Percentiles rank a stretch among this genome's conserved stretches.
phyloP scores from a whole-genome alignment of 305 asterid species.

The Rubia peregrina region DNA sequence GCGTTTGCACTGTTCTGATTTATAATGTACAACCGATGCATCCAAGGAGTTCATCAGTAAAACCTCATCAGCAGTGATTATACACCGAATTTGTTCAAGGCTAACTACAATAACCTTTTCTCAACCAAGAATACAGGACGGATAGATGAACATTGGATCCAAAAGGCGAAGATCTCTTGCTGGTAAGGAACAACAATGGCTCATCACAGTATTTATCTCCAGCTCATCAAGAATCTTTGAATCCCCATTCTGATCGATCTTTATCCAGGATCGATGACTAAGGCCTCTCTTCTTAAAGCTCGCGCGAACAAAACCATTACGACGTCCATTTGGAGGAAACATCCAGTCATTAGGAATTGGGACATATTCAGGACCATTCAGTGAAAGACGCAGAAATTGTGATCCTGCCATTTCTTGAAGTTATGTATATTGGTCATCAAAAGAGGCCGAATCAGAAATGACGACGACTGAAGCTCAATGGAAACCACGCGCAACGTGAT shows the following conservation, averaged over 20 bases:
- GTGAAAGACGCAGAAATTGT: too few relatives aligned
- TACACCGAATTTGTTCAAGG: slow-evolving; percentile 91
- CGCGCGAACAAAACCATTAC: too few relatives aligned
- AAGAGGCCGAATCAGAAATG: slow-evolving; percentile 3
- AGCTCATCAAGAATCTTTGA: slow-evolving; percentile 23
- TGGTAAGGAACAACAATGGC: slow-evolving; percentile 87
- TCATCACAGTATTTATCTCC: slow-evolving; percentile 80
- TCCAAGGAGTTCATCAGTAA: slow-evolving; percentile 85
- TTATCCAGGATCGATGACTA: too few relatives aligned
- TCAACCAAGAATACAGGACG: slow-evolving; percentile 88
- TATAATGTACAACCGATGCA: slow-evolving; percentile 73
- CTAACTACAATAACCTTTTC: slow-evolving; percentile 94
- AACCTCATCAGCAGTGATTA: slow-evolving; percentile 94
- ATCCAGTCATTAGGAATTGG: too few relatives aligned
- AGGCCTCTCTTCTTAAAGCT: too few relatives aligned
- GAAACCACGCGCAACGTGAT: neutral
- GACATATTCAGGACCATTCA: too few relatives aligned
- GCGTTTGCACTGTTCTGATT: slow-evolving; percentile 82
- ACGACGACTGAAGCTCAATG: neutral
- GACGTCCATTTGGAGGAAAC: too few relatives aligned
- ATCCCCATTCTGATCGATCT: too few relatives aligned
- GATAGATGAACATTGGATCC: slow-evolving; percentile 93
- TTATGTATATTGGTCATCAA: neutral
- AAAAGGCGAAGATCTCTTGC: slow-evolving; percentile 95
- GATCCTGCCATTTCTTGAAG: too few relatives aligned